A percentile compares a stretch with the other conserved stretches of the same genome.
phyloP scores from a whole-genome alignment of 164 flowering plant genomes.

The Magnolia sinica region DNA sequence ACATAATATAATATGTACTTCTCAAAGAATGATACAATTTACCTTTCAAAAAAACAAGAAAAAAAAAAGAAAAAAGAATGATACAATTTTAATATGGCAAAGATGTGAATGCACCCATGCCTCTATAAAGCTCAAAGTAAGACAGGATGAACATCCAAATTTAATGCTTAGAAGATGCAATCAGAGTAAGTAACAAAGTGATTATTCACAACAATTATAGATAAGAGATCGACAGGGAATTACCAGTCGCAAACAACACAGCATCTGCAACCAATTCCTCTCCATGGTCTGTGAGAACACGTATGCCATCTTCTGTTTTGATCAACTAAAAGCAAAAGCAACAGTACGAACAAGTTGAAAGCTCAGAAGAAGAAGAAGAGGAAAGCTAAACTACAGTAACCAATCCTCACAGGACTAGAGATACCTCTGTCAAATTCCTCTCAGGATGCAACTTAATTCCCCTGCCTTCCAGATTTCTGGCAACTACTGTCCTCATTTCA shows the following conservation, averaged over 20 bases:
- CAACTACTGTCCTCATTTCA: constrained; percentile 91
- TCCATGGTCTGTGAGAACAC: constrained; percentile 76
- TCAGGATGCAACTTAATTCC: constrained; percentile 79
- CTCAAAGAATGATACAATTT: background rate
- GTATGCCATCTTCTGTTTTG: constrained; percentile 75
- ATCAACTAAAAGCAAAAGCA: constrained; percentile 42
- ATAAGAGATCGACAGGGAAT: constrained; percentile 1
- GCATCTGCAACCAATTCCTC: constrained; percentile 81
- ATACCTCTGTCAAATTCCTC: constrained; percentile 34
- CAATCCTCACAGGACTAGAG: background rate
- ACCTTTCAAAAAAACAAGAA: too few relatives aligned
- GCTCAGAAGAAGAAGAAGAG: background rate
- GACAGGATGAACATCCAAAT: background rate
- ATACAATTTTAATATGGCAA: background rate
- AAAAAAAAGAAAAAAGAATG: background rate
- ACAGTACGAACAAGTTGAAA: constrained; percentile 4
- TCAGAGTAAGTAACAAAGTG: background rate
- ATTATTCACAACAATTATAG: background rate
- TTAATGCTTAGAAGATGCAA: background rate
- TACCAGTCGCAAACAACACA: constrained; percentile 96
- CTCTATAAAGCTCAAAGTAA: background rate
- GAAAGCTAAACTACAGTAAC: background rate
- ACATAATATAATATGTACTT: too few relatives aligned
- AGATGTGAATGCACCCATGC: background rate
- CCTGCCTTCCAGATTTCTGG: constrained; percentile 85